Conservation (phyloP, 495 filamentous ascomycete genomes). For the Cladorrhinum samala region DNA sequence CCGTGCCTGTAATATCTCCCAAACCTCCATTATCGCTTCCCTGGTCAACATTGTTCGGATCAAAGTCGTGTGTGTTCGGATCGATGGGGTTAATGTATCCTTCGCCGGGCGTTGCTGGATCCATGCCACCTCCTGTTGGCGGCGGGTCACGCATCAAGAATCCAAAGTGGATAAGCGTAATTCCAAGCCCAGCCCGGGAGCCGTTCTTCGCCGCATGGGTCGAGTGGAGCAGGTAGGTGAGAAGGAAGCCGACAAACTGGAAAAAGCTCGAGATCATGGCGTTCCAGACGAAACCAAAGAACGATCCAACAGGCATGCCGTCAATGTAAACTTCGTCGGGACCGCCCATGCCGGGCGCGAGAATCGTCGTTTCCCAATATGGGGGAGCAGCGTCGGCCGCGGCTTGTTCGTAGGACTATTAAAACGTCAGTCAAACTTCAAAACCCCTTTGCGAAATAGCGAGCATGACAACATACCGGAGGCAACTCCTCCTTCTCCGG, state of each 20-base stretch:
- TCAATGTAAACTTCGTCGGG: constrained; percentile 94
- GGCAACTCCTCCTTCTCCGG: constrained; percentile 80
- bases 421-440: constrained; percentile 23
- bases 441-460: not conserved
- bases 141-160: constrained; percentile 72
- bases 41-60: constrained; percentile 56
- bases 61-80: constrained; percentile 86
- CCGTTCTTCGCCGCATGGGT: constrained; percentile 98
- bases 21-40: constrained; percentile 22
- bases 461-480: constrained; percentile 58
- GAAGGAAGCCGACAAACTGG: constrained; percentile 90
- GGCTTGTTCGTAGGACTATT: constrained; percentile 93
- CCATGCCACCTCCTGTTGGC: constrained; percentile 32
- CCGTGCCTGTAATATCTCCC: constrained; percentile 49
- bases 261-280: constrained; percentile 99
- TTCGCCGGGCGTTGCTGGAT: constrained; percentile 44
- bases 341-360: constrained; percentile 76
- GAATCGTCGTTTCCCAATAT: constrained; percentile 98
- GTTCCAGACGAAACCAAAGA: constrained; percentile 98
- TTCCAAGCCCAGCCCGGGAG: constrained; percentile 85
- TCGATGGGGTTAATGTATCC: constrained; percentile 63
- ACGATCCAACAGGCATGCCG: constrained; percentile 87
- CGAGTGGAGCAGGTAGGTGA: constrained; percentile 96
- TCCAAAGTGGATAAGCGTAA: constrained; percentile 93
- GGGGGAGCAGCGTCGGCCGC: constrained; percentile 94